A percentile compares a stretch with the other conserved stretches of the same genome.
Conservation (phyloP, 345 rosid species). For the Eucalyptus decipiens region DNA sequence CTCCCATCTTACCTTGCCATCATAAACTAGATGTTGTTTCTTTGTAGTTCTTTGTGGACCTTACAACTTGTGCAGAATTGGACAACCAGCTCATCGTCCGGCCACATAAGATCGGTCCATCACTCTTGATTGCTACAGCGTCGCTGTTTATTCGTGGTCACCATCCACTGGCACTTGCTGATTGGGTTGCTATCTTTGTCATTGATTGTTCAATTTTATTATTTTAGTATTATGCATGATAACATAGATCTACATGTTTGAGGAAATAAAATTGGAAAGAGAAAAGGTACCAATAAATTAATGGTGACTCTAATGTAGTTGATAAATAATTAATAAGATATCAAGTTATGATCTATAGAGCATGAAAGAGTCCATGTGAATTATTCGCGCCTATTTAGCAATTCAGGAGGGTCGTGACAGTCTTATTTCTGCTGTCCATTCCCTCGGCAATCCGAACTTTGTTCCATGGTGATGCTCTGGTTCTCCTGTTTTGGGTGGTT, state of each 20-base stretch:
- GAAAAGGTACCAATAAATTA: not conserved
- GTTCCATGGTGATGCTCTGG: not conserved
- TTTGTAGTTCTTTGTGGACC: not conserved
- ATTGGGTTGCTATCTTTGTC: not conserved
- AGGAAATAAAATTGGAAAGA: not conserved
- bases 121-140: not conserved
- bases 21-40: not conserved
- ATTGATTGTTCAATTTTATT: not conserved
- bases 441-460: not conserved
- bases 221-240: not conserved
- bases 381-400: not conserved
- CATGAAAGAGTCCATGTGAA: not conserved
- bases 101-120: not conserved
- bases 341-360: not conserved
- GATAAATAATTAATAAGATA: not conserved
- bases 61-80: not conserved
- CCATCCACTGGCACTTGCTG: not conserved
- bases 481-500: not conserved
- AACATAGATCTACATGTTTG: not conserved
- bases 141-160: not conserved
- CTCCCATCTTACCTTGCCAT: not conserved
- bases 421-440: not conserved
- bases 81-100: not conserved
- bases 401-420: not conserved
- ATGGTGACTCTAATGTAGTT: not conserved